Base-by-base conservation (phyloP, 306 rosid genomes). In the Parietaria judaica region DNA sequence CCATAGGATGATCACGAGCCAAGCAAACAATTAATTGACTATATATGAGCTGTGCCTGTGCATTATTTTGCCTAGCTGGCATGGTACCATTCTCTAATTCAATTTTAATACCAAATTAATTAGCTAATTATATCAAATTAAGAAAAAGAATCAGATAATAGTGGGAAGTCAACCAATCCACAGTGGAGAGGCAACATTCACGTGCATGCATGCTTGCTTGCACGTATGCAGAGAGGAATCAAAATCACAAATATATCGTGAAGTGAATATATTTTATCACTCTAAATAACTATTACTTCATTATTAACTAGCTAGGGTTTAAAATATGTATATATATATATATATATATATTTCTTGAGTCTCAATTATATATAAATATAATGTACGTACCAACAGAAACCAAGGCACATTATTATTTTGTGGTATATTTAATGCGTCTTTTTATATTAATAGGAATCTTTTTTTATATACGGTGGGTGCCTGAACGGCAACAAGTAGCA, bases 151-250 rank as follows among this genome's bases (percentile, higher is more conserved):
- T 45, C 44, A 50, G 69, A 61, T 64, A 48, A 63, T 64, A 64
- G 61, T 44, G 45, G 14, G 48, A 65, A 64, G 75, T 71, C 73
- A 72, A 69, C 72, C 54, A 63, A 72, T 66, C 74, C 44, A 66
- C 44, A 65, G 76, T 61, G 72, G 50, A 61, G 50, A 63, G 63
- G 67, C 66, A 70, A 75, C 70, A 69, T 66, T 69, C 79, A 78
- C 81, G 77, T 81, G 86, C 77, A 52, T 66, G 81, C 76, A 65
- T 69, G 77, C 72, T 63, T 74, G 77, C 88, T 63, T 74, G 77
- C 88, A 78, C 66, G 69, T 66, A 63, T 87, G 72, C 69, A 56
- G 37, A 75, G 64, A 78, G 70, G 45, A 63, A 67, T 69, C 66
- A 58, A 5, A 41, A 41, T 47, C 51, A 45, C 36, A 37, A 11